Conservation (phyloP, 73 alveolate genomes). For the Paramecium sexaurelia region DNA sequence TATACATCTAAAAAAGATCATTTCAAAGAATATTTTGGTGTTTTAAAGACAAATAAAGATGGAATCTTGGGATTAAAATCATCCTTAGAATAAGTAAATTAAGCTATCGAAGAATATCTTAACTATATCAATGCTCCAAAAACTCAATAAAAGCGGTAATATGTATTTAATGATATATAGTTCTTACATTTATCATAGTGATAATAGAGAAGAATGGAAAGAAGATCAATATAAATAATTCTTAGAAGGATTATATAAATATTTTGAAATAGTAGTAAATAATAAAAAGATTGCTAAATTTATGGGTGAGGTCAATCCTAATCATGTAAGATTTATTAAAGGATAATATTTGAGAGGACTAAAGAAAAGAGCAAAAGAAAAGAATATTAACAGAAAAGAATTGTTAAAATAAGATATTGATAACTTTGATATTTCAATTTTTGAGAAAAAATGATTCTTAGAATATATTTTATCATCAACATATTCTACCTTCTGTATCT, state of each 20-base stretch:
- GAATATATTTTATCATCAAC: constrained; percentile 4
- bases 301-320: constrained; percentile 56
- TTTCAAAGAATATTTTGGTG: constrained; percentile 57
- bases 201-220: constrained; percentile 42
- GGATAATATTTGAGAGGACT: constrained; percentile 24
- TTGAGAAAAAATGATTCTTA: constrained; percentile 46
- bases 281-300: constrained; percentile 36
- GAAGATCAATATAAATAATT: constrained; percentile 5
- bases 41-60: neutral
- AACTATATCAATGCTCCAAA: constrained; percentile 48
- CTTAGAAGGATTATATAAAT: constrained; percentile 27
- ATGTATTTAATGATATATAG: neutral
- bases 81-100: neutral
- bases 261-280: constrained; percentile 58
- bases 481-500: neutral
- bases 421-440: constrained; percentile 29
- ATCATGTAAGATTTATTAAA: constrained; percentile 49
- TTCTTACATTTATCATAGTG: constrained; percentile 34
- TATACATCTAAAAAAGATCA: constrained; percentile 23
- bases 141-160: constrained; percentile 10
- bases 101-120: neutral
- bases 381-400: constrained; percentile 42
- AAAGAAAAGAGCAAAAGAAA: constrained; percentile 52
- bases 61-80: constrained; percentile 13
- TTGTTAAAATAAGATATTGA: constrained; percentile 29